A percentile compares a stretch with the other conserved stretches of the same genome.
Conservation (phyloP, 140 eudicot species). For the Erigeron philadelphicus region DNA sequence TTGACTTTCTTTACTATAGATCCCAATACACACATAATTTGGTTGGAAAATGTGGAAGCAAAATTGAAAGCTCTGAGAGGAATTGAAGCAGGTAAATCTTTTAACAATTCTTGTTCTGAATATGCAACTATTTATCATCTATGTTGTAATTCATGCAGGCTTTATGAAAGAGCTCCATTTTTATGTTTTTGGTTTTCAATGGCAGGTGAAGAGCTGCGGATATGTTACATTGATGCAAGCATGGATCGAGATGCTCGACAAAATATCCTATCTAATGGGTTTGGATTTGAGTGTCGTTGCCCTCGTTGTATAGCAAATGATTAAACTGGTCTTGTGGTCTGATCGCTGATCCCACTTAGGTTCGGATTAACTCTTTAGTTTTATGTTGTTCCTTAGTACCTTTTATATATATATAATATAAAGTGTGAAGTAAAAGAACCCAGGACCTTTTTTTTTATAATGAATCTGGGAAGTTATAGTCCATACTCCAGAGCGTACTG, state of each 20-base stretch:
- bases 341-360: constrained; percentile 7
- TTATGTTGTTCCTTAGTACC: not conserved
- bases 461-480: too few species aligned
- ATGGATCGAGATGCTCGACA: constrained; percentile 75
- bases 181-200: constrained; percentile 12
- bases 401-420: not conserved
- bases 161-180: not conserved
- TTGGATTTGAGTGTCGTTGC: constrained; percentile 73
- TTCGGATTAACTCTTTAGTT: not conserved
- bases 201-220: constrained; percentile 84
- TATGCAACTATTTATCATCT: not conserved
- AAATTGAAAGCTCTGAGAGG: constrained; percentile 74
- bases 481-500: too few species aligned
- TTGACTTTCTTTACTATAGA: constrained; percentile 39
- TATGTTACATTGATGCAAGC: constrained; percentile 95
- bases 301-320: constrained; percentile 64
- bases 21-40: constrained; percentile 83
- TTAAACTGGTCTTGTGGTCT: constrained; percentile 24
- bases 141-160: not conserved
- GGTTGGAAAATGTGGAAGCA: constrained; percentile 79
- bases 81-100: constrained; percentile 70
- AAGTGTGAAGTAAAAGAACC: too few species aligned
- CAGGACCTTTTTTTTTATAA: too few species aligned
- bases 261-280: constrained; percentile 52
- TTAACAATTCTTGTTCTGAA: constrained; percentile 9